These are phyloP conservation scores for Fusarium napiforme DNA, from an alignment of 2,329 filamentous ascomycete species.

Conservation along the genomic window DNA sequence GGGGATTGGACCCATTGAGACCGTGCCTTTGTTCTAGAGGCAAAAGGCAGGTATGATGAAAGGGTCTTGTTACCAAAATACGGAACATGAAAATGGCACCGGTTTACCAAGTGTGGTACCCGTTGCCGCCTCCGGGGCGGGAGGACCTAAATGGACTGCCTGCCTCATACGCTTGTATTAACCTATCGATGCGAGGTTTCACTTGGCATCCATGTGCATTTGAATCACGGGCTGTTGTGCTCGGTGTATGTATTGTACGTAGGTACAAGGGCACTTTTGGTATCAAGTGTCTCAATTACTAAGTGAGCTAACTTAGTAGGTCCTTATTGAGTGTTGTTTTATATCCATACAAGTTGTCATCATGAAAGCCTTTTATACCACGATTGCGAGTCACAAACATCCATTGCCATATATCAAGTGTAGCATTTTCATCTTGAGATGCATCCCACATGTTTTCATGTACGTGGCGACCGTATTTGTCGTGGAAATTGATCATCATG, in stretches of 20 bases:
- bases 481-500: conserved; percentile 17
- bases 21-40: conserved; percentile 30
- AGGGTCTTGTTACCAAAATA: conserved; percentile 2
- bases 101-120: conserved; percentile 23
- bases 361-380: conserved; percentile 8
- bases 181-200: conserved; percentile 20
- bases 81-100: conserved; percentile 30
- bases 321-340: not conserved
- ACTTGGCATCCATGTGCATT: conserved; percentile 11
- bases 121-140: conserved; percentile 12
- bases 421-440: not conserved
- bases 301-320: too few relatives aligned
- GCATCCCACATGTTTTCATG: not conserved
- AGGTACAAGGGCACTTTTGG: not conserved
- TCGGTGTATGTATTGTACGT: not conserved
- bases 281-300: not conserved
- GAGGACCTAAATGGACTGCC: not conserved
- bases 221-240: not conserved
- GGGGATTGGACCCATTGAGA: conserved; percentile 16
- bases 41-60: conserved; percentile 12
- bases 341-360: conserved; percentile 1
- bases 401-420: not conserved
- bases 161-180: not conserved
- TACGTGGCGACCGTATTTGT: not conserved
- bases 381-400: not conserved